Conservation (phyloP, 768 basidiomycete species). For the Tricholoma saponaceum region DNA sequence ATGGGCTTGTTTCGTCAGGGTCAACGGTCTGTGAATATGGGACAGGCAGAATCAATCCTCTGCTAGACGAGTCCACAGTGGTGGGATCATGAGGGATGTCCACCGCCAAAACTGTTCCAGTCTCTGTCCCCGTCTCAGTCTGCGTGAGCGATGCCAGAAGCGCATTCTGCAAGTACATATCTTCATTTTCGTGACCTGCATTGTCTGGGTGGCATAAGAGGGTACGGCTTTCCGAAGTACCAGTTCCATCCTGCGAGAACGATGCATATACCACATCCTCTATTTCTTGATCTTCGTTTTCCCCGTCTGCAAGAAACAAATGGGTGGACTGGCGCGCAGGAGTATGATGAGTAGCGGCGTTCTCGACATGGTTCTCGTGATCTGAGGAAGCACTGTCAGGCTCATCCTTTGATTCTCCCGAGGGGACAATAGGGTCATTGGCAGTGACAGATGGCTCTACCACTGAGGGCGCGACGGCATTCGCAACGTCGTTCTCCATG, state of each 20-base stretch:
- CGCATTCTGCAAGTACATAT: background rate
- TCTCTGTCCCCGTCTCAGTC: background rate
- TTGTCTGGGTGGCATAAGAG: background rate
- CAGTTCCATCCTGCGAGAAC: background rate
- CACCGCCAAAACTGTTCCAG: background rate
- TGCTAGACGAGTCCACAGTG: background rate
- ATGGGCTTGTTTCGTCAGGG: background rate
- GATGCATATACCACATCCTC: background rate
- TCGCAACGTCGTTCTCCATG: background rate
- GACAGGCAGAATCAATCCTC: background rate
- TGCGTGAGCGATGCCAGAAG: background rate
- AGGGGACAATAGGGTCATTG: background rate
- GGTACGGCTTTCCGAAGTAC: background rate
- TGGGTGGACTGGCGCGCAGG: background rate
- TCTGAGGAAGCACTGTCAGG: background rate
- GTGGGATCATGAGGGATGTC: too few species aligned
- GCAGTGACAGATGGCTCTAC: background rate
- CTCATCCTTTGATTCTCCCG: background rate
- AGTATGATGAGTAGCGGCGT: background rate
- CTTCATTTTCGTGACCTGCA: background rate
- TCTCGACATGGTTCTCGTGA: background rate
- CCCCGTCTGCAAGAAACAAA: background rate
- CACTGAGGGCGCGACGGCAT: background rate
- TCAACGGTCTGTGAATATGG: background rate
- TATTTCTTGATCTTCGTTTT: background rate